Percentiles rank a stretch among this genome's conserved stretches.
Evolutionary conservation across 345 rosid genomes (phyloP).

Genomic region (Hibiscus trionum): DNA sequence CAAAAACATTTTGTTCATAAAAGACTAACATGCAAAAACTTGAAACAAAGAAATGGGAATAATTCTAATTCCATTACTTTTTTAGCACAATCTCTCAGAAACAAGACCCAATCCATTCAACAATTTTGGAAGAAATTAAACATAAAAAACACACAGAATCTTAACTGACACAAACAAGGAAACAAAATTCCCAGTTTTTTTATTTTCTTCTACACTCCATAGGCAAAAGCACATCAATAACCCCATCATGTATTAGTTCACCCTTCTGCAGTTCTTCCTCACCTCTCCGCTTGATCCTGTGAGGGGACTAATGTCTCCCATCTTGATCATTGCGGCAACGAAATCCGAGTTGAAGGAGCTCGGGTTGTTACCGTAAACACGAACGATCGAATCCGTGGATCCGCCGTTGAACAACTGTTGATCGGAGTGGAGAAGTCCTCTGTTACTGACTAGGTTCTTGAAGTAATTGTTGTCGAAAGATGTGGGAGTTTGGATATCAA

Average conservation of each 20-base stretch:
- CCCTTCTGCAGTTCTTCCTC: constrained; percentile 39
- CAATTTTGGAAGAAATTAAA: too few species aligned
- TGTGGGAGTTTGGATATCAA: constrained; percentile 48
- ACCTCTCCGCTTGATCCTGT: constrained; percentile 61
- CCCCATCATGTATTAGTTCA: constrained; percentile 30
- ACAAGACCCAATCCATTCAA: too few species aligned
- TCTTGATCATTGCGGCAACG: constrained; percentile 62
- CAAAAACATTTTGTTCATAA: too few species aligned
- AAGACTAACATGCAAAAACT: too few species aligned
- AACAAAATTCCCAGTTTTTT: neutral
- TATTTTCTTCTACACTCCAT: neutral
- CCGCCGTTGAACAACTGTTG: constrained; percentile 71
- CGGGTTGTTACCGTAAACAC: constrained; percentile 40
- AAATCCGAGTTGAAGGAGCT: constrained; percentile 55
- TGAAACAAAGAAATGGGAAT: too few species aligned
- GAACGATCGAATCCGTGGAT: constrained; percentile 54
- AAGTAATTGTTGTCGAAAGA: constrained; percentile 62
- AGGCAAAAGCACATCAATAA: neutral
- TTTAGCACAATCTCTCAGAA: too few species aligned
- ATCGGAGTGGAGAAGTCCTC: constrained; percentile 73
- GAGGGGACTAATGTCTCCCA: constrained; percentile 70
- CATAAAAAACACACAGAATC: too few species aligned
- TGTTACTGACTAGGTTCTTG: constrained; percentile 48
- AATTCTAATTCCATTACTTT: too few species aligned
- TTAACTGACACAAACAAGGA: constrained; percentile 1